These are phyloP conservation scores for Globisporangium okanoganense DNA, from an alignment of 352 stramenopile species.

Conservation along the genomic window DNA sequence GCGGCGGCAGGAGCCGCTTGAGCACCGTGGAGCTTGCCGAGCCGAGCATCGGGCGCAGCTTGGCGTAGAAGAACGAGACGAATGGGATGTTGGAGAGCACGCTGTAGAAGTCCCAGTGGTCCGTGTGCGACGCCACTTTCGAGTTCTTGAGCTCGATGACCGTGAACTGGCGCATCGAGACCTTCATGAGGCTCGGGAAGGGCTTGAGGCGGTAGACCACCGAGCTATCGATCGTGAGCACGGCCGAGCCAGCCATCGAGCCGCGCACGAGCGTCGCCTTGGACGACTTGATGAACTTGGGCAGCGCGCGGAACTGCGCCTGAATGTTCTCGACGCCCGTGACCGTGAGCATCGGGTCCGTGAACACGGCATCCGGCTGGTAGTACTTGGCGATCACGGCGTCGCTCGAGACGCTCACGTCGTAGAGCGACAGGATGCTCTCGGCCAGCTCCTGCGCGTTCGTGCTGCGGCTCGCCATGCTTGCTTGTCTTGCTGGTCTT, in stretches of 20 bases:
- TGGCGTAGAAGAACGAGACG: slow-evolving; percentile 74
- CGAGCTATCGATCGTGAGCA: slow-evolving; percentile 82
- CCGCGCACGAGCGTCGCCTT: slow-evolving; percentile 78
- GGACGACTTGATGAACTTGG: slow-evolving; percentile 71
- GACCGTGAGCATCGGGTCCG: slow-evolving; percentile 73
- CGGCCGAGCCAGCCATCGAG: slow-evolving; percentile 72
- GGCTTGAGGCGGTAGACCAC: slow-evolving; percentile 72
- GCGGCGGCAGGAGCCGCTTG: slow-evolving; percentile 49
- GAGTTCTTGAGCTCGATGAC: slow-evolving; percentile 82
- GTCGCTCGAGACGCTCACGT: slow-evolving; percentile 62
- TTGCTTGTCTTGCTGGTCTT: background rate
- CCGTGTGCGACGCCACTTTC: slow-evolving; percentile 75
- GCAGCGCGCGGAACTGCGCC: slow-evolving; percentile 77
- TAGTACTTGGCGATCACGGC: slow-evolving; percentile 80
- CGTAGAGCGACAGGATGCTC: slow-evolving; percentile 81
- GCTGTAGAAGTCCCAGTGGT: slow-evolving; percentile 84
- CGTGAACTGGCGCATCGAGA: slow-evolving; percentile 74
- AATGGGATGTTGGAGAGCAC: slow-evolving; percentile 77
- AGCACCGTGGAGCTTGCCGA: slow-evolving; percentile 63
- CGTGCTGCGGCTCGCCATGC: slow-evolving; percentile 60
- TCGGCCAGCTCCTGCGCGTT: slow-evolving; percentile 76
- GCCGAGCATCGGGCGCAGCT: slow-evolving; percentile 75
- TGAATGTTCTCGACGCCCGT: slow-evolving; percentile 77
- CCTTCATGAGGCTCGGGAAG: slow-evolving; percentile 67
- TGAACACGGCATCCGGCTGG: slow-evolving; percentile 70